Conservation (phyloP, 2,329 filamentous ascomycete species). For the Fusarium burgessii region DNA sequence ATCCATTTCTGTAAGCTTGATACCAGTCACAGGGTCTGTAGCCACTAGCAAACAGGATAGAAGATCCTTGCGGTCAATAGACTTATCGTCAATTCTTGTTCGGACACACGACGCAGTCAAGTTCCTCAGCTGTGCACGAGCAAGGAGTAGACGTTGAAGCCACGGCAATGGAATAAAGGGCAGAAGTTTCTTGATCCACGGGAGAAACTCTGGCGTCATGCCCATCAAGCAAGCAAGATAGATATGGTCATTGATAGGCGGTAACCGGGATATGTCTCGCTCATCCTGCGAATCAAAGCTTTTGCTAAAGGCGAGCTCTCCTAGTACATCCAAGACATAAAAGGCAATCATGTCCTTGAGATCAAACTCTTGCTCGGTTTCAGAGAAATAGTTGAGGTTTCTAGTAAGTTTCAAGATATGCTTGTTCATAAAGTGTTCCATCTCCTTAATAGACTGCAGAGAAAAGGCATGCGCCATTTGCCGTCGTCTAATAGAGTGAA, state of each 20-base stretch:
- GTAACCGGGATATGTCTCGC: neutral
- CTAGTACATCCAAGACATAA: neutral
- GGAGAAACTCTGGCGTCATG: neutral
- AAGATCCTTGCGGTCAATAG: neutral
- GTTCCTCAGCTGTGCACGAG: neutral
- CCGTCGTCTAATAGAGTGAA: neutral
- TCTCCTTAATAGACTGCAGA: neutral
- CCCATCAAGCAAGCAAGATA: neutral
- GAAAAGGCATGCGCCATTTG: neutral
- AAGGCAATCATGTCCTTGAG: neutral
- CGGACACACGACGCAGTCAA: neutral
- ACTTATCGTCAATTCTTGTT: neutral
- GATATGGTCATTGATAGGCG: neutral
- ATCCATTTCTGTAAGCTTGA: neutral
- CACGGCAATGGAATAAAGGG: neutral
- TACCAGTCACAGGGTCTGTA: neutral
- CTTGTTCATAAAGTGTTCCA: neutral
- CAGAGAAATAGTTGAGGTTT: neutral
- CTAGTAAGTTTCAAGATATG: neutral
- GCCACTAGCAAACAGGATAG: neutral
- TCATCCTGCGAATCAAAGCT: neutral
- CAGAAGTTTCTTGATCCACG: neutral
- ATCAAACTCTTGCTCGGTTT: neutral
- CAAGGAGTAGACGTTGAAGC: neutral
- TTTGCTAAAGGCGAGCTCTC: neutral